These are phyloP conservation scores for Spizellomyces punctatus DNA, from an alignment of 192 early-diverging fungal species.

Conservation along the genomic window DNA sequence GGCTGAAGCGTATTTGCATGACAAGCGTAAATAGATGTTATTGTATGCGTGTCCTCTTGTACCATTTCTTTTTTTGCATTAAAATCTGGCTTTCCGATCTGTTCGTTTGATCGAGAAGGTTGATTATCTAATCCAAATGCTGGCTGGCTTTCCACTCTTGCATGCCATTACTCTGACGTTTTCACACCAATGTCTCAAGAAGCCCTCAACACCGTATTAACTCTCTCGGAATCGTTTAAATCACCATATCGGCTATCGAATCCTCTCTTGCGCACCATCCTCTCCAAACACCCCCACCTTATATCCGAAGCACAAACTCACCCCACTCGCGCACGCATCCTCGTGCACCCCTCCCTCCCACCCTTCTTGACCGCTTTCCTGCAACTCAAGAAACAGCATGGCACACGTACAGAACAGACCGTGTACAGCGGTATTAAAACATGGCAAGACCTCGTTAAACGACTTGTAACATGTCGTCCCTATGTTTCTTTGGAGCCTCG, in stretches of 20 bases:
- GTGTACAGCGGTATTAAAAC: conserved; percentile 25
- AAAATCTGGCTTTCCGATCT: too few species aligned
- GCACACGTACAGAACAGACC: conserved; percentile 8
- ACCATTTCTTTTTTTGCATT: background rate
- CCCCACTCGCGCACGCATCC: conserved; percentile 6
- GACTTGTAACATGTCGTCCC: conserved; percentile 31
- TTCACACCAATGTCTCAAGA: too few species aligned
- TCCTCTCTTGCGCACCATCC: background rate
- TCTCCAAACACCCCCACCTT: background rate
- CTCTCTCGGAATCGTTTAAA: background rate
- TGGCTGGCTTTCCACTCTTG: too few species aligned
- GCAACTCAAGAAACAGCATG: conserved; percentile 14
- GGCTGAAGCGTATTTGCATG: background rate
- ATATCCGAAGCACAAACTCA: background rate
- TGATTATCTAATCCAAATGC: too few species aligned
- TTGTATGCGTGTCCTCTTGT: background rate
- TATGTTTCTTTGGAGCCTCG: conserved; percentile 23
- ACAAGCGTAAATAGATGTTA: background rate
- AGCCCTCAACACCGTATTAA: too few species aligned
- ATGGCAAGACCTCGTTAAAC: conserved; percentile 9
- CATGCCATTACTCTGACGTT: too few species aligned
- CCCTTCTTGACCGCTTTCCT: conserved; percentile 17
- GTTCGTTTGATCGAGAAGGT: too few species aligned
- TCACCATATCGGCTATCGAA: background rate
- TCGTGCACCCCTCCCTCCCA: conserved; percentile 13